These are phyloP conservation scores for Candida labiduridarum DNA, from an alignment of 1,139 yeast genomes.

Conservation along the genomic window DNA sequence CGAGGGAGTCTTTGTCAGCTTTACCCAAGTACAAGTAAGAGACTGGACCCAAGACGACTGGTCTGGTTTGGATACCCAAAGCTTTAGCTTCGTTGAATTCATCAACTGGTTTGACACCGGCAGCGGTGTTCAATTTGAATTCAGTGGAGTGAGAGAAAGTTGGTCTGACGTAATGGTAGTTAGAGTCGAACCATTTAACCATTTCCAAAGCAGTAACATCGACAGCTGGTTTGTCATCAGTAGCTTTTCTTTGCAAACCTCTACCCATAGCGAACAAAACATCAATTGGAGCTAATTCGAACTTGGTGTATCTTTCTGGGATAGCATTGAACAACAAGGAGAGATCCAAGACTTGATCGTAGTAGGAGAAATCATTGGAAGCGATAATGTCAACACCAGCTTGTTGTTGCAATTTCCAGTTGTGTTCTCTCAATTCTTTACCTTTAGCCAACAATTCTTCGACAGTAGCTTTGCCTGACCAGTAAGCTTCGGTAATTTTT, in stretches of 20 bases:
- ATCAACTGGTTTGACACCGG: slow-evolving; percentile 92
- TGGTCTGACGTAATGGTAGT: slow-evolving; percentile 99
- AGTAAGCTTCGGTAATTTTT: slow-evolving; percentile 98
- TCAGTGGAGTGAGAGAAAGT: slow-evolving; percentile 94
- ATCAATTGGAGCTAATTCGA: slow-evolving; percentile 85
- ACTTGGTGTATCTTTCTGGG: slow-evolving; percentile 96
- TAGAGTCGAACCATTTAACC: slow-evolving; percentile 99
- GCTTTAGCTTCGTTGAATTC: slow-evolving; percentile 98
- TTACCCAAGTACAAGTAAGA: slow-evolving; percentile 95
- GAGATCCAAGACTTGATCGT: slow-evolving; percentile 94
- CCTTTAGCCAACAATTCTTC: slow-evolving; percentile 91
- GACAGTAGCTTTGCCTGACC: slow-evolving; percentile 89
- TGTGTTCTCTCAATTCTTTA: slow-evolving; percentile 90
- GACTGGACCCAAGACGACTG: slow-evolving; percentile 94
- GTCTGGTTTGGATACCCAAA: slow-evolving; percentile 95
- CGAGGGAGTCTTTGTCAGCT: slow-evolving; percentile 96
- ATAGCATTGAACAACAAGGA: slow-evolving; percentile 91
- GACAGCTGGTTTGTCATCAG: slow-evolving; percentile 83
- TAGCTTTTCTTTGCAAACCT: slow-evolving; percentile 97
- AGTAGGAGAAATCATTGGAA: slow-evolving; percentile 96
- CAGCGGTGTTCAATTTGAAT: slow-evolving; percentile 78
- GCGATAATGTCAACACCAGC: slow-evolving; percentile 98
- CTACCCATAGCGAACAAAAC: slow-evolving; percentile 99
- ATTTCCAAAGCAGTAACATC: slow-evolving; percentile 99
- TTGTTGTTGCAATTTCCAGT: slow-evolving; percentile 96